A percentile compares a stretch with the other conserved stretches of the same genome.
phyloP scores from a whole-genome alignment of 2,329 filamentous ascomycete genomes.

The Pseudopithomyces maydicus region DNA sequence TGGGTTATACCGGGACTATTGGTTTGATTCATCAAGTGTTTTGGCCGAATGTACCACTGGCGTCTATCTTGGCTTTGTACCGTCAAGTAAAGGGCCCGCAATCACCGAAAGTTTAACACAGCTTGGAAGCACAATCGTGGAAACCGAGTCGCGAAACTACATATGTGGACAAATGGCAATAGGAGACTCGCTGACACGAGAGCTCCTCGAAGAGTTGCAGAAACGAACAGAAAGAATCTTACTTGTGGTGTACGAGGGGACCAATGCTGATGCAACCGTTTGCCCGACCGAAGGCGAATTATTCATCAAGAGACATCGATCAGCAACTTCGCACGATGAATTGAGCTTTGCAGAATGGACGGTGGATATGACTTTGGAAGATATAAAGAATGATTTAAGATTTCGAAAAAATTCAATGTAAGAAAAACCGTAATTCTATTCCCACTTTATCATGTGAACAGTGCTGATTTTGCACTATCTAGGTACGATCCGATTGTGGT shows the following conservation, averaged over 20 bases:
- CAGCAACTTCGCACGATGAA: constrained; percentile 16
- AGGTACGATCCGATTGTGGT: constrained; percentile 33
- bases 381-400: constrained; percentile 33
- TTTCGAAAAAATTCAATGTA: constrained; percentile 28
- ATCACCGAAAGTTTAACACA: background rate
- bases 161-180: constrained; percentile 39
- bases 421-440: no score
- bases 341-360: constrained; percentile 20
- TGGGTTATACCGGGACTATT: constrained; percentile 30
- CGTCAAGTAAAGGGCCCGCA: constrained; percentile 25
- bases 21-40: constrained; percentile 26
- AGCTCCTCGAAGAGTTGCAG: constrained; percentile 27
- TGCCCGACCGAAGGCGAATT: constrained; percentile 30
- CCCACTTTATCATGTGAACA: no score
- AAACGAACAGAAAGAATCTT: constrained; percentile 23
- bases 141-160: constrained; percentile 31
- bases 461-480: no score
- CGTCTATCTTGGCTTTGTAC: constrained; percentile 33
- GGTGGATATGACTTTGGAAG: constrained; percentile 26
- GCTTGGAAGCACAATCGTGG: constrained; percentile 14
- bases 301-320: constrained; percentile 28
- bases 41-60: constrained; percentile 27
- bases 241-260: constrained; percentile 35
- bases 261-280: constrained; percentile 28
- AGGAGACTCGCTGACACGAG: constrained; percentile 22